These are phyloP conservation scores for Talaromyces sp. DNA, from an alignment of 2,329 filamentous ascomycete genomes.

Conservation along the genomic window DNA sequence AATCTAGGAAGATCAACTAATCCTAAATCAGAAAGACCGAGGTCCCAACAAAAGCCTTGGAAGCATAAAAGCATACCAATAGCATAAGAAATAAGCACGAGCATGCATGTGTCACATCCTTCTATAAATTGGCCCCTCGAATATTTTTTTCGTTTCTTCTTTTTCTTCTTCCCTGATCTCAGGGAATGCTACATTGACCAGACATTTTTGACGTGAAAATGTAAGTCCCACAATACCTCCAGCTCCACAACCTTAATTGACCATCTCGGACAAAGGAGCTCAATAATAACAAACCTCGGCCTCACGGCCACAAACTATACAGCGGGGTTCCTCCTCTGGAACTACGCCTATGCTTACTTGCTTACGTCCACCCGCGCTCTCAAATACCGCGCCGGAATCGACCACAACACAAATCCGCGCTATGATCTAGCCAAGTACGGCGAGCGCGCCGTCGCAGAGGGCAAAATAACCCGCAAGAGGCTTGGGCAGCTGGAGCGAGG, in stretches of 20 bases:
- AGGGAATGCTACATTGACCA: too few species aligned
- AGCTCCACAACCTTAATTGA: not conserved
- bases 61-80: not conserved
- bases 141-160: not conserved
- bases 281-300: constrained; percentile 7
- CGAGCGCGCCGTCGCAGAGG: constrained; percentile 42
- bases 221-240: not conserved
- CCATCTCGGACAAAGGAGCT: not conserved
- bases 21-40: not conserved
- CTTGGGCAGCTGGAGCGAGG: constrained; percentile 47
- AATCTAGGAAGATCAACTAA: not conserved
- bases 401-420: constrained; percentile 50
- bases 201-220: not conserved
- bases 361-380: constrained; percentile 45
- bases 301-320: constrained; percentile 13
- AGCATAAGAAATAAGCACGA: too few species aligned
- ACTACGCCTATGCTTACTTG: constrained; percentile 43
- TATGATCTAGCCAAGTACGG: constrained; percentile 50
- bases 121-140: not conserved
- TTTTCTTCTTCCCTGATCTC: not conserved
- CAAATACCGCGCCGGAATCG: constrained; percentile 46
- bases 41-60: constrained; percentile 4
- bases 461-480: constrained; percentile 45
- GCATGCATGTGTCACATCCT: not conserved
- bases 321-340: constrained; percentile 4